Evolutionary conservation across 2,329 filamentous ascomycete genomes (phyloP).

Genomic region (Aspergillus proliferans): DNA sequence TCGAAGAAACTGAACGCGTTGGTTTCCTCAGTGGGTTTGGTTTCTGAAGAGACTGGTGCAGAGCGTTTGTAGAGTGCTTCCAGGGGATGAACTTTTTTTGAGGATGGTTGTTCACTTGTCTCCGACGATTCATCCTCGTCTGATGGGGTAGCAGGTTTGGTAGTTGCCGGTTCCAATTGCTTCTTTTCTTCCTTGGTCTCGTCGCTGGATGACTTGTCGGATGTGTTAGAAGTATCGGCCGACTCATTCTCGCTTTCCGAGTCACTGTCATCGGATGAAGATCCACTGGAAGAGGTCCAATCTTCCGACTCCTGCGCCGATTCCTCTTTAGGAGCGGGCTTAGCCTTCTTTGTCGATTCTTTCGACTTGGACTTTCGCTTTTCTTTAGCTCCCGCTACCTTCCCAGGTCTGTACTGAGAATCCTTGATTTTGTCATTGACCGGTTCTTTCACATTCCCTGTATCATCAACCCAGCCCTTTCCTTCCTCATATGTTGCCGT

Average conservation of each 20-base stretch:
- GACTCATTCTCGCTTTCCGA: slow-evolving; percentile 20
- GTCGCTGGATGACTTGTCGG: slow-evolving; percentile 21
- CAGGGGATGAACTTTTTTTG: slow-evolving; percentile 68
- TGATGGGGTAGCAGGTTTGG: slow-evolving; percentile 7
- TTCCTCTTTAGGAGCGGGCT: slow-evolving; percentile 12
- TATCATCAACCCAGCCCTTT: slow-evolving; percentile 78
- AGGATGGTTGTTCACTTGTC: slow-evolving; percentile 24
- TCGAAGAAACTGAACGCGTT: slow-evolving; percentile 76
- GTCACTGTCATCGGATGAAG: slow-evolving; percentile 22
- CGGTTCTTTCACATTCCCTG: slow-evolving; percentile 61
- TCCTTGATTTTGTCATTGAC: slow-evolving; percentile 24
- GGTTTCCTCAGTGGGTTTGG: slow-evolving; percentile 35
- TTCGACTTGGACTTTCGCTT: slow-evolving; percentile 14
- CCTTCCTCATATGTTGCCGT: slow-evolving; percentile 68
- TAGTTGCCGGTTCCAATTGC: slow-evolving; percentile 6
- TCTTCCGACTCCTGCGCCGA: slow-evolving; percentile 22
- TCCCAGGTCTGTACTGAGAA: slow-evolving; percentile 23
- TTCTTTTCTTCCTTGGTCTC: slow-evolving; percentile 16
- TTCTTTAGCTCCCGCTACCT: slow-evolving; percentile 26
- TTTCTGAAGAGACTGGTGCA: slow-evolving; percentile 36
- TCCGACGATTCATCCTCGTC: slow-evolving; percentile 9
- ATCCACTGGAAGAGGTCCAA: slow-evolving; percentile 33
- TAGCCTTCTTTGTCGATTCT: slow-evolving; percentile 8
- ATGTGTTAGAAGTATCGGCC: slow-evolving; percentile 19
- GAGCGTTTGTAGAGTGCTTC: slow-evolving; percentile 85